Percentiles rank a stretch among this genome's conserved stretches.
These are phyloP conservation scores for Epichloe typhina DNA, from an alignment of 2,329 filamentous ascomycete genomes.

Conservation along the genomic window DNA sequence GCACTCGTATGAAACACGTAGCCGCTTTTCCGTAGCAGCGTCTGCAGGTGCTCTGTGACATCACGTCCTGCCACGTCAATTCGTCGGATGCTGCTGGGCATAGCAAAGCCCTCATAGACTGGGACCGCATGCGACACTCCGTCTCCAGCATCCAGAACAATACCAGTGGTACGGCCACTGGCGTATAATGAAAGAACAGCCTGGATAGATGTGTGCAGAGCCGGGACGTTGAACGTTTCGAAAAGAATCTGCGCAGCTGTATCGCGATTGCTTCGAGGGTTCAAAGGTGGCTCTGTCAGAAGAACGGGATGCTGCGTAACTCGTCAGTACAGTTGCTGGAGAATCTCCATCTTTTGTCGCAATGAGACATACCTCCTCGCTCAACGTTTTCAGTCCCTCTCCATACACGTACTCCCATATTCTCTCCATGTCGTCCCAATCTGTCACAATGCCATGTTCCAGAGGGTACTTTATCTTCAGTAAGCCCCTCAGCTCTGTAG, in stretches of 20 bases:
- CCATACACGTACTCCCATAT: conserved; percentile 98
- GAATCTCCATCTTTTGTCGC: neutral
- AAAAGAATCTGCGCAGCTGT: conserved; percentile 95
- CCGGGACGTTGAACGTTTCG: conserved; percentile 96
- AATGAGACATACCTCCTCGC: conserved; percentile 60
- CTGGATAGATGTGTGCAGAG: conserved; percentile 92
- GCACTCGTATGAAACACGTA: conserved; percentile 95
- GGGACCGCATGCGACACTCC: conserved; percentile 95
- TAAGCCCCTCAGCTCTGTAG: conserved; percentile 78
- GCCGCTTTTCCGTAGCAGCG: conserved; percentile 78
- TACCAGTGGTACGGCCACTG: conserved; percentile 87
- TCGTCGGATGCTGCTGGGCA: conserved; percentile 85
- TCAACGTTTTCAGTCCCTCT: conserved; percentile 89
- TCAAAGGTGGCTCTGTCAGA: conserved; percentile 88
- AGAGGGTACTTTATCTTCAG: conserved; percentile 93
- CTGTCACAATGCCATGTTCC: conserved; percentile 95
- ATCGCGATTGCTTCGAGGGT: conserved; percentile 90
- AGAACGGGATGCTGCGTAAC: conserved; percentile 70
- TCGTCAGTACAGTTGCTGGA: conserved; percentile 9
- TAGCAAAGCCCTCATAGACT: conserved; percentile 95
- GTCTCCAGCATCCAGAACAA: conserved; percentile 89
- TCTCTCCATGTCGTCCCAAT: conserved; percentile 99
- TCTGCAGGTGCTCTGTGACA: conserved; percentile 90
- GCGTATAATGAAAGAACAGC: conserved; percentile 93
- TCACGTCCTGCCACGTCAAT: conserved; percentile 95